Conservation (phyloP, 768 basidiomycete species). For the Lactifluus rugatus region DNA sequence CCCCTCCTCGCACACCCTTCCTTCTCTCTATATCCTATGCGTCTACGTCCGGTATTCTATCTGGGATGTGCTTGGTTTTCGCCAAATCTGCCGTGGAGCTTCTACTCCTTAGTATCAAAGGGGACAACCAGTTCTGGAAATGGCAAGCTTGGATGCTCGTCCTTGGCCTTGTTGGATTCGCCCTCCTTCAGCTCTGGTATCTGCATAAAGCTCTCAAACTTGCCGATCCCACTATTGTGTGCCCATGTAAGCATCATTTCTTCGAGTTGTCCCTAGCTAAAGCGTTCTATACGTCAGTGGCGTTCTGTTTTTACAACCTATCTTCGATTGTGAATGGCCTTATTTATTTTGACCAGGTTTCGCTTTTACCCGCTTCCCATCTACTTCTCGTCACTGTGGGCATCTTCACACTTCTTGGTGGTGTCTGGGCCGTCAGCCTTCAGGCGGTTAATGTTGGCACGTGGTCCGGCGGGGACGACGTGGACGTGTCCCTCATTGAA, state of each 20-base stretch:
- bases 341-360: conserved; percentile 82
- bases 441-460: conserved; percentile 43
- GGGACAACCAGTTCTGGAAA: conserved; percentile 72
- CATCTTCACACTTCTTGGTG: conserved; percentile 66
- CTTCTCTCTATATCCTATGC: conserved; percentile 78
- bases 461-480: conserved; percentile 34
- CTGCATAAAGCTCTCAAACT: conserved; percentile 70
- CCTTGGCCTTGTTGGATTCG: conserved; percentile 59
- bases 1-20: conserved; percentile 39
- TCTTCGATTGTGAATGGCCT: conserved; percentile 86
- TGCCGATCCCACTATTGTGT: conserved; percentile 78
- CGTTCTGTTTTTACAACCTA: conserved; percentile 92
- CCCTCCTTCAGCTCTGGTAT: conserved; percentile 77
- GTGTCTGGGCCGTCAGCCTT: conserved; percentile 86
- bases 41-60: conserved; percentile 78
- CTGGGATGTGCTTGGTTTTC: conserved; percentile 86
- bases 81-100: conserved; percentile 92
- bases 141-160: conserved; percentile 82
- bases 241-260: conserved; percentile 50
- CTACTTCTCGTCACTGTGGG: conserved; percentile 70
- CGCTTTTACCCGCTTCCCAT: conserved; percentile 56
- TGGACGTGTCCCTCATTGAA: conserved; percentile 3
- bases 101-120: conserved; percentile 63
- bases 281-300: conserved; percentile 37
- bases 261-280: neutral